Conservation (phyloP, 1,139 yeast species). For the Candida frijolesensis region DNA sequence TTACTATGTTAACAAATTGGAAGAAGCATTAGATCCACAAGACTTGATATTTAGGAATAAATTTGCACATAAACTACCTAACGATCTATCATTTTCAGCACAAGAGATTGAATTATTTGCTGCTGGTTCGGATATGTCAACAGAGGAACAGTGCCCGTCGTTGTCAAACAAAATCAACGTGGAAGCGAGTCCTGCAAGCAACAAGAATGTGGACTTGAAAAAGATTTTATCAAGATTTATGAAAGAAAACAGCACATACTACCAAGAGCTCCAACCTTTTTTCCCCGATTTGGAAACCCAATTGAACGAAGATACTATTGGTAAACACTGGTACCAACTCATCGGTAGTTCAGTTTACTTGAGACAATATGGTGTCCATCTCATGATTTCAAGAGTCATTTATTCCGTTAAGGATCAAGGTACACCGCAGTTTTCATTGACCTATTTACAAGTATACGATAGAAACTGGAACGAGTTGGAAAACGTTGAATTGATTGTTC, state of each 20-base stretch:
- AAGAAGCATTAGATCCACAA: neutral
- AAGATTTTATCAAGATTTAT: constrained; percentile 15
- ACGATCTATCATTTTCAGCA: neutral
- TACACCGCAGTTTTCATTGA: constrained; percentile 33
- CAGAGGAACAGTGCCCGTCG: neutral
- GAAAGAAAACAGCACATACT: constrained; percentile 21
- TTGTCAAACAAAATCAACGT: neutral
- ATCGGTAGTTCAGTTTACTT: constrained; percentile 46
- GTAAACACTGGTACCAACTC: constrained; percentile 37
- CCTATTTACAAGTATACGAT: constrained; percentile 41
- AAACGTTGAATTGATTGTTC: constrained; percentile 35
- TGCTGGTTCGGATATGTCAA: neutral
- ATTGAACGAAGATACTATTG: constrained; percentile 28
- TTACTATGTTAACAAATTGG: neutral
- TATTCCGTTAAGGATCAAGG: constrained; percentile 30
- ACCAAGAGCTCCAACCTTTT: constrained; percentile 27
- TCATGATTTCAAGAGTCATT: constrained; percentile 37
- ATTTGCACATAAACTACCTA: neutral
- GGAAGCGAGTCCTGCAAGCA: neutral
- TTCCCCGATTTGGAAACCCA: constrained; percentile 29
- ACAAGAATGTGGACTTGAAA: constrained; percentile 15
- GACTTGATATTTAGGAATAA: neutral
- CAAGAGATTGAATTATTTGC: constrained; percentile 2
- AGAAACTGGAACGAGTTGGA: constrained; percentile 41
- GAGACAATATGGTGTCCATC: constrained; percentile 42